A percentile compares a stretch with the other conserved stretches of the same genome.
Evolutionary conservation across 345 rosid species (phyloP).

Genomic region (Mercurialis annua): DNA sequence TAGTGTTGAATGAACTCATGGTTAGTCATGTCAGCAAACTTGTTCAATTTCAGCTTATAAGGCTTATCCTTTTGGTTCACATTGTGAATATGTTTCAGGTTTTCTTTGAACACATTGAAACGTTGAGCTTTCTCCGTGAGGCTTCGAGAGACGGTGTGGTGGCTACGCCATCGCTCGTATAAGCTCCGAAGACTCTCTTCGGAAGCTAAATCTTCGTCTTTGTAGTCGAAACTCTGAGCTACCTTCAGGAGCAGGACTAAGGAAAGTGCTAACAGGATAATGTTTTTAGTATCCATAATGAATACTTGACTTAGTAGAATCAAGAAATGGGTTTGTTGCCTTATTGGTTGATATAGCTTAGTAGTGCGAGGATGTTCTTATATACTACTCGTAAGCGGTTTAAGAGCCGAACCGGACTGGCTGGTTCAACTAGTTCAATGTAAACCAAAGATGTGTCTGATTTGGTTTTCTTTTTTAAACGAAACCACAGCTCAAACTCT

Average conservation of each 20-base stretch:
- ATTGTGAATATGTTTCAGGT: conserved; percentile 6
- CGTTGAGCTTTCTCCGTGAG: conserved; percentile 19
- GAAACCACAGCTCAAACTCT: too few relatives aligned
- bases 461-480: too few relatives aligned
- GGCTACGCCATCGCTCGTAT: conserved; percentile 23
- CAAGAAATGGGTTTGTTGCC: background rate
- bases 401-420: too few relatives aligned
- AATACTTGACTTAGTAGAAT: background rate
- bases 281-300: conserved; percentile 8
- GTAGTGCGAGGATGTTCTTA: background rate
- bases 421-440: too few relatives aligned
- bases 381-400: too few relatives aligned
- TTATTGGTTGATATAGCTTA: conserved; percentile 1
- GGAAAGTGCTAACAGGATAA: conserved; percentile 11
- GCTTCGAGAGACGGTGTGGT: conserved; percentile 24
- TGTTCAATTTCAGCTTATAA: conserved; percentile 32
- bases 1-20: conserved; percentile 30
- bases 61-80: conserved; percentile 23
- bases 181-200: conserved; percentile 25
- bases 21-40: conserved; percentile 40
- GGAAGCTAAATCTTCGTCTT: conserved; percentile 20
- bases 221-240: conserved; percentile 18
- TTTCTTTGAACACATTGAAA: conserved; percentile 24
- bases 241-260: conserved; percentile 13
- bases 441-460: too few relatives aligned